Conservation (phyloP, 1,284 basidiomycete species). For the Ustilago shanxiensis region DNA sequence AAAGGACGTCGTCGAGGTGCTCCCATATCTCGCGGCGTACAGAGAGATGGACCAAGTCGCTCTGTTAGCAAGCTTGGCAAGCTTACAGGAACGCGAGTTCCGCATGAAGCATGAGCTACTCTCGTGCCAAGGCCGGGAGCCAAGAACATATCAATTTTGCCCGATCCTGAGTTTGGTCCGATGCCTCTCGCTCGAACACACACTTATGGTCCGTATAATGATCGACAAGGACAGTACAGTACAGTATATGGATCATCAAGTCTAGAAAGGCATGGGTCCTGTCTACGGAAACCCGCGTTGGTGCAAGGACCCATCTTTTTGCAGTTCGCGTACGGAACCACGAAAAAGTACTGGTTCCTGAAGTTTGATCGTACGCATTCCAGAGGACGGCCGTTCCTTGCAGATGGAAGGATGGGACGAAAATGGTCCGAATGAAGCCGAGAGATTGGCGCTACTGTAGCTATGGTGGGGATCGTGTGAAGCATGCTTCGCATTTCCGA, state of each 20-base stretch:
- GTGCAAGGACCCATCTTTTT: background rate
- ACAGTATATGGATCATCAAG: no score
- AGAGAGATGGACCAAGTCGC: constrained; percentile 1
- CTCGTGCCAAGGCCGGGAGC: constrained; percentile 2
- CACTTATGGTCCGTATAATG: background rate
- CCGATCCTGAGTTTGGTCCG: background rate
- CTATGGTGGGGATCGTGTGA: background rate
- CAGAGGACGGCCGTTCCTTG: constrained; percentile 4
- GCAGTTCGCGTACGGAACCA: background rate
- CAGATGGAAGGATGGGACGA: background rate
- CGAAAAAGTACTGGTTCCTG: background rate
- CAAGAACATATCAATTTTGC: background rate
- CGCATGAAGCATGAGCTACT: background rate
- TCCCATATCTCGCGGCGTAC: constrained; percentile 6
- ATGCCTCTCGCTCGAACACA: background rate
- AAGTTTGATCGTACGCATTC: background rate
- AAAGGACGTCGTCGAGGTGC: background rate
- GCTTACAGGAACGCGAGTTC: constrained; percentile 1
- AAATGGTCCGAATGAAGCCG: background rate
- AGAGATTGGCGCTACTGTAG: background rate
- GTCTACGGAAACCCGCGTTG: constrained; percentile 1
- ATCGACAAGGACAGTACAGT: no score
- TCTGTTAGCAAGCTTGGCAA: background rate
- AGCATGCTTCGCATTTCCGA: no score
- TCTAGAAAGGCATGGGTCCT: no score